Base-by-base conservation (phyloP, 345 rosid genomes). In the Ceriops zippeliana region DNA sequence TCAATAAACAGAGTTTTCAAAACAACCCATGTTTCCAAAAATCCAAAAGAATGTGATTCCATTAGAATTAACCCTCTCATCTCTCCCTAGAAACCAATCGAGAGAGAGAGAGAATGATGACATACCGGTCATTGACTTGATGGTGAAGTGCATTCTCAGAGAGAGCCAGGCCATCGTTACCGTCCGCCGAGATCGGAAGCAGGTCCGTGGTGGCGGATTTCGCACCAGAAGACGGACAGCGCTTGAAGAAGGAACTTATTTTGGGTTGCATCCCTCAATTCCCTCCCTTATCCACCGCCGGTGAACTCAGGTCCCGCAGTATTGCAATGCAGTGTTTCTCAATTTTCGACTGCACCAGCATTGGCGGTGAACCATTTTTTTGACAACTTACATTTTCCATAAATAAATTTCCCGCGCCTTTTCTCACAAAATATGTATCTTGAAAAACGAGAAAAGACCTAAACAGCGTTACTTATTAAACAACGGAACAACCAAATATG, bases 221-320 rank as follows among this genome's bases (percentile, higher is more conserved):
- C 11, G 47, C 26, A 62, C 71, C 22, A 24, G 78, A 56, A 26
- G 85, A 59, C 32, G 88, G 57, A 30, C 84, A 65, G 1, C 81
- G 79, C 63, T 87, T 81, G 86, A 89, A 93, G 87, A 90, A 93
- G 71, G 88, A 74, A 61, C 78, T 85, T 82, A 93, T 87, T 75
- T 89, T 90, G 72, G 91, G 65, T 79, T 89, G 97, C 96, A 87
- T 89, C 30, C 16, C 28, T 42, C 17, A 42, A 42, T 11, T 42
- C 17, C 3, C 5, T 1, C 19, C 49, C 49, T 13, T 5, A 15
- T 24, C 37, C 37, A 34, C 37, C 37, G 49, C 19, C 49, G 5
- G 19, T 42, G 19, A 42, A 42, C 19, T 34, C 49, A 13, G 49
- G 15, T 42, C 19, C 15, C 15, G 49, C 49, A 42, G 17, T 3